Conservation (phyloP, 2,329 filamentous ascomycete species). For the Leptographium lundbergii region DNA sequence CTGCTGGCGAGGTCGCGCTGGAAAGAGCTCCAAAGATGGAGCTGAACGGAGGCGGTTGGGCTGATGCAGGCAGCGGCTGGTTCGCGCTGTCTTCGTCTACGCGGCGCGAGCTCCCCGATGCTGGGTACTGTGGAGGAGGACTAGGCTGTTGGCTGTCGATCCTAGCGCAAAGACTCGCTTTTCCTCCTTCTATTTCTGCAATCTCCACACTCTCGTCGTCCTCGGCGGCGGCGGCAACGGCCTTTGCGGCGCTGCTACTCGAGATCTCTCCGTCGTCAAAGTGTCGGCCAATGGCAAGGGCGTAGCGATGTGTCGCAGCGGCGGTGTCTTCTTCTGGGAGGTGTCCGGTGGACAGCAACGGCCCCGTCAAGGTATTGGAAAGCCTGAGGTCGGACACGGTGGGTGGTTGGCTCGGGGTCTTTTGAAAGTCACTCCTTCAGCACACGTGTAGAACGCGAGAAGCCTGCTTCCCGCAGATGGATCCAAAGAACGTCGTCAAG, state of each 20-base stretch:
- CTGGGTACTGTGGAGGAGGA: constrained; percentile 43
- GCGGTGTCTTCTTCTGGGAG: neutral
- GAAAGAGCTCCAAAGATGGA: constrained; percentile 35
- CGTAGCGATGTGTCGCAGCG: neutral
- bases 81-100: neutral
- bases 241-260: neutral
- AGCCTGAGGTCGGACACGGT: constrained; percentile 10
- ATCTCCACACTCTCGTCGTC: constrained; percentile 3
- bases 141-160: neutral
- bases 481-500: neutral
- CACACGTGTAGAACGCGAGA: neutral
- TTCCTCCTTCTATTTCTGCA: constrained; percentile 7
- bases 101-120: constrained; percentile 28
- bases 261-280: neutral
- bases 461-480: neutral
- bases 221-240: constrained; percentile 14
- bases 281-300: neutral
- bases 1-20: neutral
- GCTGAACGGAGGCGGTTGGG: constrained; percentile 42
- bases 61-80: neutral
- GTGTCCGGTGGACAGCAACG: neutral
- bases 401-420: neutral
- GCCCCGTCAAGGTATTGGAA: constrained; percentile 3
- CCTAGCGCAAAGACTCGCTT: constrained; percentile 15
- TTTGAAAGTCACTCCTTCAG: neutral